A percentile compares a stretch with the other conserved stretches of the same genome.
Evolutionary conservation across 2,329 filamentous ascomycete genomes (phyloP).

Genomic region (Aspergillus ochraceoroseus): DNA sequence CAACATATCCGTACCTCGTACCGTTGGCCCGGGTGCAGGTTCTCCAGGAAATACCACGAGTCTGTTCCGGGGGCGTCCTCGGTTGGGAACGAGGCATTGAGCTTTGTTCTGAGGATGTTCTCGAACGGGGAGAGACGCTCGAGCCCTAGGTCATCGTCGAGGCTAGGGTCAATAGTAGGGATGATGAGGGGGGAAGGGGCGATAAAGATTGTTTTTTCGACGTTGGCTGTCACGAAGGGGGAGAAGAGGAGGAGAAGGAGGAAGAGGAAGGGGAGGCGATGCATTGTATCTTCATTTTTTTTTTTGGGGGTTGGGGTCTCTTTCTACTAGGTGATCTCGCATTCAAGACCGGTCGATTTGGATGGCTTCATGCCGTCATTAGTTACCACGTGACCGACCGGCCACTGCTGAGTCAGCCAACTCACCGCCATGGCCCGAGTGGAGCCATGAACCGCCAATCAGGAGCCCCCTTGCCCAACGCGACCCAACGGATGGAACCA

Average conservation of each 20-base stretch:
- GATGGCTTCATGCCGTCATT: constrained; percentile 15
- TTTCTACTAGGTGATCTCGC: no score
- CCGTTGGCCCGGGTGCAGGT: constrained; percentile 63
- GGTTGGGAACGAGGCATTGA: constrained; percentile 65
- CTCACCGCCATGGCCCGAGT: constrained; percentile 21
- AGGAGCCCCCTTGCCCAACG: constrained; percentile 23
- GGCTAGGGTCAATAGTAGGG: constrained; percentile 51
- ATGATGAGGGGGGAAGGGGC: constrained; percentile 59
- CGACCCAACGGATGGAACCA: constrained; percentile 38
- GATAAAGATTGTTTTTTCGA: constrained; percentile 85
- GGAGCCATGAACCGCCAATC: constrained; percentile 26
- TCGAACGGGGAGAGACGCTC: constrained; percentile 57
- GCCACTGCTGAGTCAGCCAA: constrained; percentile 23
- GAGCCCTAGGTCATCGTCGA: constrained; percentile 61
- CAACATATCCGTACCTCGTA: constrained; percentile 94
- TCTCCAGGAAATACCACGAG: constrained; percentile 74
- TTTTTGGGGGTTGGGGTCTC: no score
- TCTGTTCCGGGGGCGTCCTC: constrained; percentile 53
- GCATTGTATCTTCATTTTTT: no score
- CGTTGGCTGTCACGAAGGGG: constrained; percentile 57
- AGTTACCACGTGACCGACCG: constrained; percentile 16
- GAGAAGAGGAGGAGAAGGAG: constrained; percentile 22
- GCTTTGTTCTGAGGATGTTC: constrained; percentile 55
- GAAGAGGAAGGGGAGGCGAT: constrained; percentile 14
- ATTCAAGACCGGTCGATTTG: no score